Evolutionary conservation across 2,329 filamentous ascomycete genomes (phyloP).

Genomic region (Alternaria gaisen): DNA sequence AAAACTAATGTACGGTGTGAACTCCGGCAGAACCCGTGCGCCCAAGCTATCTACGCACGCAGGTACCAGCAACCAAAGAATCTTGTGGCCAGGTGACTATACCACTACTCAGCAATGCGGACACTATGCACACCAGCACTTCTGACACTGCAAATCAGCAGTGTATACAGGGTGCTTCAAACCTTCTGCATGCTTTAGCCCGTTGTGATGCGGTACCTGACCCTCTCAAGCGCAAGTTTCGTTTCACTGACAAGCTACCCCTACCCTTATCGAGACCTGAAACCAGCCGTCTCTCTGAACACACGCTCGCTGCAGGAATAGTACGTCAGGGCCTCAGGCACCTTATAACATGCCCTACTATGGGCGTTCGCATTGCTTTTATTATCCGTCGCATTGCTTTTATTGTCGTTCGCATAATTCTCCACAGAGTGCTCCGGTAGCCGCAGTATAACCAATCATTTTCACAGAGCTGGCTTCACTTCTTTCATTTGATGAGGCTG

Average conservation of each 20-base stretch:
- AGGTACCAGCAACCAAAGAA: background rate
- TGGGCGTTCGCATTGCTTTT: constrained; percentile 11
- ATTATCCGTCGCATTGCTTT: constrained; percentile 17
- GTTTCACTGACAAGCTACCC: too few relatives aligned
- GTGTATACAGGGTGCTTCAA: constrained; percentile 9
- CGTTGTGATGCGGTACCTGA: constrained; percentile 19
- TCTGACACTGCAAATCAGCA: constrained; percentile 11
- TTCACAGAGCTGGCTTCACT: constrained; percentile 14
- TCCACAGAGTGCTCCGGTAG: constrained; percentile 13
- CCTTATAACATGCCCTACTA: constrained; percentile 25
- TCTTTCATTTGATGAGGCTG: constrained; percentile 12
- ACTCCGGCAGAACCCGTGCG: background rate
- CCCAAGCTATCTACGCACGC: background rate
- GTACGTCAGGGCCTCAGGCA: constrained; percentile 3
- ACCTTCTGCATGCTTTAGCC: constrained; percentile 21
- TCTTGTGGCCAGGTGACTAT: background rate
- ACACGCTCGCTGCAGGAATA: constrained; percentile 2
- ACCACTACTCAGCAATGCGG: background rate
- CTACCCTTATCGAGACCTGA: too few relatives aligned
- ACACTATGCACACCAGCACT: background rate
- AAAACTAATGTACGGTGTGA: background rate
- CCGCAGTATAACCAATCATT: background rate
- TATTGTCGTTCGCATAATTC: background rate
- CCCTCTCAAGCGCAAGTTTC: background rate
- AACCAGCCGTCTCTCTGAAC: too few relatives aligned